phyloP scores from a whole-genome alignment of 2,329 filamentous ascomycete genomes.

The Graphiopsis chlorocephala region DNA sequence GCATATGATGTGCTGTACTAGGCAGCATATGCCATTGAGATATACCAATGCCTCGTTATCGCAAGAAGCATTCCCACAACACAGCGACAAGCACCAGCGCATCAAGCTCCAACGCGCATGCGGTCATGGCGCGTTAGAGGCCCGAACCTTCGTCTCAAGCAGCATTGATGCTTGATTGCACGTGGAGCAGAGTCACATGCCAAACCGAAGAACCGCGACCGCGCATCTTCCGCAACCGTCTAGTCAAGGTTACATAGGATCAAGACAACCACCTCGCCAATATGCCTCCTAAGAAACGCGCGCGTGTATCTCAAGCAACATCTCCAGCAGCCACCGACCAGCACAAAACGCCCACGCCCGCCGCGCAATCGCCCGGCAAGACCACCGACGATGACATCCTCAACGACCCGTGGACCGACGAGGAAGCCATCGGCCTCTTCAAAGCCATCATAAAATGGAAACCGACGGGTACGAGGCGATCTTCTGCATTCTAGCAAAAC shows the following conservation, averaged over 20 bases:
- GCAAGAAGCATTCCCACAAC: background rate
- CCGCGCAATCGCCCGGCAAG: constrained; percentile 43
- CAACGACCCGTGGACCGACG: constrained; percentile 86
- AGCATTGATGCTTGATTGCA: background rate
- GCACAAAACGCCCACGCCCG: constrained; percentile 37
- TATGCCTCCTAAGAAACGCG: constrained; percentile 72
- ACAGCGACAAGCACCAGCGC: background rate
- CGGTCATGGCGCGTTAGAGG: constrained; percentile 11
- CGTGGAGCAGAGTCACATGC: constrained; percentile 11
- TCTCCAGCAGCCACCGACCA: constrained; percentile 51
- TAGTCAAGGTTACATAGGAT: background rate
- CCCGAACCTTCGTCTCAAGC: constrained; percentile 11
- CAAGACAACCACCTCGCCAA: background rate
- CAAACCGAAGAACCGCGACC: background rate
- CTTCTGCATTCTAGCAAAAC: constrained; percentile 44
- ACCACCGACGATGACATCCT: constrained; percentile 42
- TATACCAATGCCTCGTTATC: background rate
- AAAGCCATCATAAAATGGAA: constrained; percentile 94
- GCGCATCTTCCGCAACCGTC: background rate
- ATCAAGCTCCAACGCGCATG: background rate
- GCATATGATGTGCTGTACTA: background rate
- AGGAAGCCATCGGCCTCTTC: constrained; percentile 88
- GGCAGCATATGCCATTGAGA: background rate
- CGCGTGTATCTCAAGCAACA: constrained; percentile 53
- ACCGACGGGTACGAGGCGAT: constrained; percentile 65